These are phyloP conservation scores for Fusarium torulosum DNA, from an alignment of 2,329 filamentous ascomycete species.

Conservation along the genomic window DNA sequence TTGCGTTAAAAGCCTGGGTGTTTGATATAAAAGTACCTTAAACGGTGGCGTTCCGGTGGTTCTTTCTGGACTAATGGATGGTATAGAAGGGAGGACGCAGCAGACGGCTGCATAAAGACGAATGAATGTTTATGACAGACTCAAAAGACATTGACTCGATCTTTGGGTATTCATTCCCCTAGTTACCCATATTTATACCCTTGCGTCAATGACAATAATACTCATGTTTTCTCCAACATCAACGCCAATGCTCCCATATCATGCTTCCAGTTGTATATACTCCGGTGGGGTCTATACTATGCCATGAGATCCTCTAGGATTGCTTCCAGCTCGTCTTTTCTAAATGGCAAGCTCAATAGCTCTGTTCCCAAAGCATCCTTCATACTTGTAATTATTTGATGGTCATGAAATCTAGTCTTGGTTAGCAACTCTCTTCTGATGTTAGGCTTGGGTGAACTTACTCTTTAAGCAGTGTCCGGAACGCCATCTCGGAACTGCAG, in stretches of 20 bases:
- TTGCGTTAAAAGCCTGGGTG: conserved; percentile 81
- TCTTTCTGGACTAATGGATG: conserved; percentile 1
- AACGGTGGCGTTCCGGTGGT: conserved; percentile 32
- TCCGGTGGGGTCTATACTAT: conserved; percentile 35
- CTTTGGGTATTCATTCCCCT: conserved; percentile 7
- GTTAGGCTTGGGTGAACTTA: conserved; percentile 57
- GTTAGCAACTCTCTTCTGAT: conserved; percentile 45
- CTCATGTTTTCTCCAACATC: conserved; percentile 15
- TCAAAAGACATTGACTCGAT: conserved; percentile 5
- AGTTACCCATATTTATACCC: conserved; percentile 34
- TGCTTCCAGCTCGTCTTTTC: conserved; percentile 87
- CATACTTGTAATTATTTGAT: conserved; percentile 93
- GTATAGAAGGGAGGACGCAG: conserved; percentile 23
- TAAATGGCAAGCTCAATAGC: conserved; percentile 85
- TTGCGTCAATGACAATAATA: conserved; percentile 18
- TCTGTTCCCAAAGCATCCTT: conserved; percentile 90
- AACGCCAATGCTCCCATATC: conserved; percentile 19
- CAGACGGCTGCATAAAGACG: conserved; percentile 36
- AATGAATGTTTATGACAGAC: conserved; percentile 44
- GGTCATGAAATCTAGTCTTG: conserved; percentile 83
- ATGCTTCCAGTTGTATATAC: conserved; percentile 20
- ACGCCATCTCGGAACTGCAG: conserved; percentile 95
- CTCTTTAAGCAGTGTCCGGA: conserved; percentile 93
- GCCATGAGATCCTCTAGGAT: conserved; percentile 79
- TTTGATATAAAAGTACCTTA: conserved; percentile 55